phyloP scores from a whole-genome alignment of 2,329 filamentous ascomycete genomes.

The Alternaria sp. region DNA sequence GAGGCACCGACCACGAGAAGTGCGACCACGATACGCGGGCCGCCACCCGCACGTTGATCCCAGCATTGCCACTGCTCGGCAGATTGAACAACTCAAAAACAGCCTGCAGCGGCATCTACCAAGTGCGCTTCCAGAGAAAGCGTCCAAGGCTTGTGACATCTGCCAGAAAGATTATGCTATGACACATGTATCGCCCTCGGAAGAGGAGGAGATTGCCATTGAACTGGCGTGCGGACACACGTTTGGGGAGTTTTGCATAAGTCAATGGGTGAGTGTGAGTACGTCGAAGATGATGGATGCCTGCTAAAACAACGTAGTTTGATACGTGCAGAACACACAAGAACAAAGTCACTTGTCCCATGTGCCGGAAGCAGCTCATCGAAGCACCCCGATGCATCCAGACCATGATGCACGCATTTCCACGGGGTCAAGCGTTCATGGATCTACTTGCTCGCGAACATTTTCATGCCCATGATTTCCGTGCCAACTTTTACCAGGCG shows the following conservation, averaged over 20 bases:
- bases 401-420: constrained; percentile 21
- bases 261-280: constrained; percentile 39
- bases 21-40: constrained; percentile 25
- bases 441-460: constrained; percentile 33
- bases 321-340: constrained; percentile 49
- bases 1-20: constrained; percentile 27
- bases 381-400: constrained; percentile 29
- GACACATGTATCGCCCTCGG: constrained; percentile 37
- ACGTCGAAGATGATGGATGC: neutral
- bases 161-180: constrained; percentile 49
- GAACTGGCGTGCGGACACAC: constrained; percentile 47
- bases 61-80: constrained; percentile 34
- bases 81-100: constrained; percentile 45
- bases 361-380: constrained; percentile 48
- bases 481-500: constrained; percentile 29
- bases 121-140: constrained; percentile 37
- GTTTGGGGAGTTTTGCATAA: constrained; percentile 50
- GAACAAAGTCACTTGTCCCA: constrained; percentile 51
- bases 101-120: constrained; percentile 38
- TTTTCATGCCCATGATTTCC: constrained; percentile 28
- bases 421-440: constrained; percentile 26
- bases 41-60: constrained; percentile 30
- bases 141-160: constrained; percentile 45
- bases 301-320: constrained; percentile 13
- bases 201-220: constrained; percentile 47